Evolutionary conservation across 108 stramenopile genomes (phyloP).

Genomic region (Nitzschia sp.): DNA sequence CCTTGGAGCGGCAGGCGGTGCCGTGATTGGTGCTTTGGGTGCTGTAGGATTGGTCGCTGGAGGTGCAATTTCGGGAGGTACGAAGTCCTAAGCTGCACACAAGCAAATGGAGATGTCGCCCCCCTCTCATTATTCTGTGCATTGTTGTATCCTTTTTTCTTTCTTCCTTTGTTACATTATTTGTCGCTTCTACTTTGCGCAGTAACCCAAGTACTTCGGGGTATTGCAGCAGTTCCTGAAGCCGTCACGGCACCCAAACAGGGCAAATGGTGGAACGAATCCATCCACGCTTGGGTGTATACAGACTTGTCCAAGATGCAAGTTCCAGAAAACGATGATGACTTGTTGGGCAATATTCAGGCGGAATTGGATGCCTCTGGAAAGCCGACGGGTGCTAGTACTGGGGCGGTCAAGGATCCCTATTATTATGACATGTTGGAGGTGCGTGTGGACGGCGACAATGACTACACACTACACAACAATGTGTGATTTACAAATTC

Average conservation of each 20-base stretch:
- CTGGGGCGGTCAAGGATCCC: constrained; percentile 59
- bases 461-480: too few species aligned
- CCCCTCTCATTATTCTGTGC: too few species aligned
- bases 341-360: constrained; percentile 52
- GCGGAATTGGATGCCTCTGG: constrained; percentile 40
- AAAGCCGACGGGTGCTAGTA: constrained; percentile 13
- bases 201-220: constrained; percentile 51
- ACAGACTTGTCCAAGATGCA: constrained; percentile 52
- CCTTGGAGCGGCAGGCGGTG: constrained; percentile 32
- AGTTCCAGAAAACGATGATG: constrained; percentile 67
- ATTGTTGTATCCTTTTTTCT: too few species aligned
- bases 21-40: constrained; percentile 23
- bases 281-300: constrained; percentile 57
- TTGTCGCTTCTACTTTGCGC: too few species aligned
- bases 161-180: too few species aligned
- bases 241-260: constrained; percentile 57
- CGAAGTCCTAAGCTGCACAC: not conserved
- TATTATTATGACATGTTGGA: constrained; percentile 82
- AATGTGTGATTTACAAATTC: too few species aligned
- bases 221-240: constrained; percentile 60
- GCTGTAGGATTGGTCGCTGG: constrained; percentile 37
- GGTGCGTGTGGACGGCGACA: constrained; percentile 35
- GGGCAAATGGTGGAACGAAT: constrained; percentile 88
- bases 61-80: constrained; percentile 22
- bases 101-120: too few species aligned